Percentiles rank a stretch among this genome's conserved stretches.
These are phyloP conservation scores for Stagonosporopsis vannaccii DNA, from an alignment of 2,329 filamentous ascomycete genomes.

Conservation along the genomic window DNA sequence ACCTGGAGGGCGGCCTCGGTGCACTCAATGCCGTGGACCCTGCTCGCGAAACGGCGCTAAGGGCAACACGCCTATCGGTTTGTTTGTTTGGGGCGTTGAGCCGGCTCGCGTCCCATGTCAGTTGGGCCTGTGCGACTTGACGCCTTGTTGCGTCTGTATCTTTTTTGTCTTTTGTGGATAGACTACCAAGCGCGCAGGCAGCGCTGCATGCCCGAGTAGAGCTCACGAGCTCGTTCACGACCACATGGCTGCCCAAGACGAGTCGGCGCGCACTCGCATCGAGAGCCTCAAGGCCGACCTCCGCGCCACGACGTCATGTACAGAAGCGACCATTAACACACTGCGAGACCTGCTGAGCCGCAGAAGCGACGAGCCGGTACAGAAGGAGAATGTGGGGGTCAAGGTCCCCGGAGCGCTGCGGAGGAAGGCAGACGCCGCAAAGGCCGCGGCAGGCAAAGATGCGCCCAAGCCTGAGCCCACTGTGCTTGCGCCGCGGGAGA, in stretches of 20 bases:
- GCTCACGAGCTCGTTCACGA: slow-evolving; percentile 12
- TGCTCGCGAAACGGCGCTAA: background rate
- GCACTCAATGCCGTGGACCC: slow-evolving; percentile 3
- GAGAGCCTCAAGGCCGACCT: slow-evolving; percentile 59
- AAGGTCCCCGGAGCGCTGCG: slow-evolving; percentile 37
- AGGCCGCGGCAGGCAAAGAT: slow-evolving; percentile 39
- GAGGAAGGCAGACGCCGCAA: slow-evolving; percentile 43
- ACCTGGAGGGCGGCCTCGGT: slow-evolving; percentile 5
- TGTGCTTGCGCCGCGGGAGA: slow-evolving; percentile 64
- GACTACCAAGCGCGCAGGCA: slow-evolving; percentile 16
- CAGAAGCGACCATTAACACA: slow-evolving; percentile 54
- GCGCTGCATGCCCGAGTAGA: slow-evolving; percentile 17
- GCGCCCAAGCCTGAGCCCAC: slow-evolving; percentile 46
- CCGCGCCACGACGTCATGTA: slow-evolving; percentile 57
- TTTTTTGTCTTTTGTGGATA: slow-evolving; percentile 13
- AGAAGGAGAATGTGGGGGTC: slow-evolving; percentile 43
- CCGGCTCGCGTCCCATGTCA: slow-evolving; percentile 11
- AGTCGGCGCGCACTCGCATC: slow-evolving; percentile 53
- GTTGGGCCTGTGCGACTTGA: slow-evolving; percentile 6
- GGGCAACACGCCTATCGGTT: slow-evolving; percentile 13
- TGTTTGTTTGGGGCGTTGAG: slow-evolving; percentile 14
- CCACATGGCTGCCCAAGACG: slow-evolving; percentile 40
- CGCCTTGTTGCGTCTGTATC: slow-evolving; percentile 10
- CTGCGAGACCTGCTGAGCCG: slow-evolving; percentile 56
- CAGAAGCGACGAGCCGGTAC: slow-evolving; percentile 42